These are phyloP conservation scores for Teunomyces pallodes DNA, from an alignment of 805 yeast genomes.

Conservation along the genomic window DNA sequence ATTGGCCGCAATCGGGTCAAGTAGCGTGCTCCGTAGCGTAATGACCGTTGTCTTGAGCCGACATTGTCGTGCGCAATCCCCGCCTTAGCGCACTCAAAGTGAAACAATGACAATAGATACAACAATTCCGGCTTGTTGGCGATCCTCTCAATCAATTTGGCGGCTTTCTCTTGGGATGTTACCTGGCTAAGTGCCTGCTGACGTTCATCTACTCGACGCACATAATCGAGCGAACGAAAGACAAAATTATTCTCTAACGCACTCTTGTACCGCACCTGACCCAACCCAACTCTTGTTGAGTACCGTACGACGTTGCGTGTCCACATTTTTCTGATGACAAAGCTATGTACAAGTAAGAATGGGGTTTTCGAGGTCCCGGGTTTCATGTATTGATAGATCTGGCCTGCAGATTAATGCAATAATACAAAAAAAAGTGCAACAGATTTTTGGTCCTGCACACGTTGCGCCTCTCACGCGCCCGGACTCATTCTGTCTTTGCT, in stretches of 20 bases:
- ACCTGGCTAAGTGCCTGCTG: conserved; percentile 20
- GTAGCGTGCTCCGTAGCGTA: conserved; percentile 20
- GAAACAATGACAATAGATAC: conserved; percentile 29
- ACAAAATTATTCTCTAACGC: conserved; percentile 10
- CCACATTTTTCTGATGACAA: not conserved
- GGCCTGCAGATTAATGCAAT: not conserved
- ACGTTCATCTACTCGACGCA: conserved; percentile 25
- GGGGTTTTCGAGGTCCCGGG: too few relatives aligned
- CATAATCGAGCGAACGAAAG: conserved; percentile 22
- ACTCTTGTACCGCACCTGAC: conserved; percentile 2
- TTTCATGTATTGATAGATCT: not conserved
- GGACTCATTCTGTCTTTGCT: not conserved
- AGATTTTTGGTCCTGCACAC: not conserved
- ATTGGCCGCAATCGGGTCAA: conserved; percentile 24
- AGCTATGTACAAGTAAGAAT: not conserved
- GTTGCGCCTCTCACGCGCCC: not conserved
- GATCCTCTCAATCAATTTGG: conserved; percentile 22
- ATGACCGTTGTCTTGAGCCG: conserved; percentile 9
- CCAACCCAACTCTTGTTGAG: not conserved
- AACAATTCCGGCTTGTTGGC: conserved; percentile 27
- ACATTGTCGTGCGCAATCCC: conserved; percentile 22
- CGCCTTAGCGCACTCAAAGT: conserved; percentile 26
- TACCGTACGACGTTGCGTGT: not conserved
- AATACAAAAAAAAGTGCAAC: not conserved
- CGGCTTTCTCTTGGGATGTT: conserved; percentile 20